Conservation (phyloP, 73 alveolate species). For the Blepharisma japonicum region DNA sequence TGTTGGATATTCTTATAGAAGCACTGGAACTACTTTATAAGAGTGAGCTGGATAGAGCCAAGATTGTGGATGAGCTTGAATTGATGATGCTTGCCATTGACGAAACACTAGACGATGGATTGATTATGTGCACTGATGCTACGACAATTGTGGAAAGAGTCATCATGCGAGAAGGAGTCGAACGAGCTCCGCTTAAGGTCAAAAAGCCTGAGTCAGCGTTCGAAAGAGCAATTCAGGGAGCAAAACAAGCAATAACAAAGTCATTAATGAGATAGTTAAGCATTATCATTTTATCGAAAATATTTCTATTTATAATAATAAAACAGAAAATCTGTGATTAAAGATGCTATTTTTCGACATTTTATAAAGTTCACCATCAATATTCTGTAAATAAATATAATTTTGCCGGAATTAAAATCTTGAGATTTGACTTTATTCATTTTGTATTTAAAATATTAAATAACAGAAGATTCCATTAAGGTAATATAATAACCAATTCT, state of each 20-base stretch:
- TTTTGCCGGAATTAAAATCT: too few species aligned
- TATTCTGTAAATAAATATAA: too few species aligned
- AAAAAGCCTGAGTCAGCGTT: background rate
- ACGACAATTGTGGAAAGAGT: conserved; percentile 6
- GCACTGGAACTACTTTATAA: background rate
- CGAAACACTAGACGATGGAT: background rate
- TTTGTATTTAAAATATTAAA: too few species aligned
- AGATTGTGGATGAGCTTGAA: conserved; percentile 7
- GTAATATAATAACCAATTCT: too few species aligned
- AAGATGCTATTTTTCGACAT: too few species aligned
- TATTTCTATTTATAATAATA: too few species aligned
- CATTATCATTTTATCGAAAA: too few species aligned
- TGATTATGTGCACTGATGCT: background rate
- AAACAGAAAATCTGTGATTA: too few species aligned
- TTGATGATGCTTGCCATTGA: conserved; percentile 15
- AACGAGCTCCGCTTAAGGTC: conserved; percentile 16
- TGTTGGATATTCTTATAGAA: background rate
- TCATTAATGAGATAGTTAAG: background rate
- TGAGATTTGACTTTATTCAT: too few species aligned
- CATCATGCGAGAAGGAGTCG: conserved; percentile 20
- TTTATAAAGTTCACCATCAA: too few species aligned
- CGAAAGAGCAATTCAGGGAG: conserved; percentile 8
- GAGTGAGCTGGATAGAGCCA: conserved; percentile 9
- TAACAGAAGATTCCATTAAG: too few species aligned
- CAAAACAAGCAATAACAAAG: conserved; percentile 22